Evolutionary conservation across 352 stramenopile genomes (phyloP).

Genomic region (Phytophthora sojae): DNA sequence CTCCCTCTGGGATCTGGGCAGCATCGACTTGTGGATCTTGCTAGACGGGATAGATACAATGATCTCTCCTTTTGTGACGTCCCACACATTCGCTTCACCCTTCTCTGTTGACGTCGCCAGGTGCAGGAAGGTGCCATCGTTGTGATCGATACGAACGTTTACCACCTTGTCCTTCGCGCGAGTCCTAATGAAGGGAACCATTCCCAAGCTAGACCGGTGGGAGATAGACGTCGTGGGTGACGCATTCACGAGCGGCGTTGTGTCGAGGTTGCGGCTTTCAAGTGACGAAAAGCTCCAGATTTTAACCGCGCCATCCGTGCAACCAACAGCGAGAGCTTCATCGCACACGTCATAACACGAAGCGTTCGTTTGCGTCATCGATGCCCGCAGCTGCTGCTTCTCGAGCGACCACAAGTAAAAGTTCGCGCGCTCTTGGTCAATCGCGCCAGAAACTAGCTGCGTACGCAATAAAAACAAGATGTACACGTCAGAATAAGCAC

Average conservation of each 20-base stretch:
- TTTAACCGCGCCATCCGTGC: conserved; percentile 78
- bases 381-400: conserved; percentile 65
- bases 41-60: conserved; percentile 78
- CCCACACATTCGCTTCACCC: conserved; percentile 88
- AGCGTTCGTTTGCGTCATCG: conserved; percentile 71
- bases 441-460: conserved; percentile 77
- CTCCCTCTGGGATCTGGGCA: conserved; percentile 73
- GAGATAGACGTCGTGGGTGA: conserved; percentile 76
- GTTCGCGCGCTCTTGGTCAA: conserved; percentile 74
- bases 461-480: conserved; percentile 5
- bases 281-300: conserved; percentile 84
- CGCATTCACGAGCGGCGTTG: conserved; percentile 56
- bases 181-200: conserved; percentile 87
- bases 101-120: conserved; percentile 88
- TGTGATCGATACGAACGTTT: conserved; percentile 84
- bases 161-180: conserved; percentile 81
- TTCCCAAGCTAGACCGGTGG: conserved; percentile 78
- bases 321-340: conserved; percentile 81
- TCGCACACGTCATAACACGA: conserved; percentile 86
- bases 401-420: conserved; percentile 91
- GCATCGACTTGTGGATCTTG: conserved; percentile 87
- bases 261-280: conserved; percentile 58
- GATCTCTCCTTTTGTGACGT: conserved; percentile 87
- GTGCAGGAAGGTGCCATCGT: conserved; percentile 81
- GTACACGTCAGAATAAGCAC: not conserved